Evolutionary conservation across 345 rosid species (phyloP), one percentile per base, ranked within the genome.

Genomic region (Aurinia saxatilis): DNA sequence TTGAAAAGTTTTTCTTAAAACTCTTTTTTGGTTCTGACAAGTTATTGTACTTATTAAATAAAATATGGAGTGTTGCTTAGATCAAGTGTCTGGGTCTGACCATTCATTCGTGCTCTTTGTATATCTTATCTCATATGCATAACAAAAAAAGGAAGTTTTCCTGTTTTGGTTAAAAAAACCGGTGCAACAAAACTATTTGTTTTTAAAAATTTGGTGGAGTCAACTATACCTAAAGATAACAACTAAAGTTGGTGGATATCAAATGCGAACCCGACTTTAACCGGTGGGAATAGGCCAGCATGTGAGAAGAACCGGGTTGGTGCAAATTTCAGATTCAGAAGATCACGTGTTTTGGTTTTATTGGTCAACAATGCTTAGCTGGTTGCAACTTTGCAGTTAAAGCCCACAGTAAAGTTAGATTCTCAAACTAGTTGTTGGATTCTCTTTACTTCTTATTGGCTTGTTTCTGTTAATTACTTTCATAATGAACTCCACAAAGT

Each of bases 381-480:
- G 68, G 1, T 63, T 46, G 25, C 68, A 61, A 46, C 73, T 69
- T 46, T 53, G 12, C 64, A 47, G 31, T 63, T 5, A 30, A 15
- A 70, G 29, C 10, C 40, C 10, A 63, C 64, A 39, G 44, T 62
- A 62, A 70, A 70, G 63, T 38, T 70, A 54, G 68, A 63, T 62
- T 48, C 57, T 21, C 25, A 21, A 4, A 4, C 25, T 21, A 21
- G 25, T 23, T 47, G 25, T 61, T 60, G 7, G 56, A 68, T 68
- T 61, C 56, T 29, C 21, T 42, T 5, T 2, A 18, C n/a, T 44
- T 44, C 30, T 31, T 21, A 34, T 59, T 41, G 16, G 54, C 27
- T 23, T 23, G 27, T 57, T 59, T 37, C n/a, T 57, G 39, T 8
- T 5, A 48, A 62, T 6, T 19, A 33, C 39, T 2, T 23, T 41